Base-by-base conservation (phyloP, 768 basidiomycete species). In the Inosperma sp. region DNA sequence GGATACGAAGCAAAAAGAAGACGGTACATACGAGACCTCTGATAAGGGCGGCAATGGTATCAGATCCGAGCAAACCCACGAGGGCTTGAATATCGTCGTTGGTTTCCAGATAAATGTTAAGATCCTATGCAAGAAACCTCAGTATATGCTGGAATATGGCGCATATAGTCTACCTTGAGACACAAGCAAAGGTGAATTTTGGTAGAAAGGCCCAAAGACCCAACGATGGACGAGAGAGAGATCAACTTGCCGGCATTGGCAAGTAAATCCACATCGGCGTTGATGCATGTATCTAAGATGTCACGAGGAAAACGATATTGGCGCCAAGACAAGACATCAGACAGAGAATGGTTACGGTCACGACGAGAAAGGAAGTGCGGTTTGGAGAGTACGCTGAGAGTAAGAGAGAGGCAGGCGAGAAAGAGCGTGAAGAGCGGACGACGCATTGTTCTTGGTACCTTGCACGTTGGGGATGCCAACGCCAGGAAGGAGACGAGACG, bases 181-280 rank as follows among this genome's bases (percentile, higher is more conserved):
- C 74, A 76, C 7, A 76, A 56, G 56, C 73, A 75, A 16, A 72
- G 60, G 34, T 68, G 51, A 40, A 68, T 48, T 7, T 64, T 54
- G 13, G 63, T 49, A 35, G 49, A 53, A 19, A 62, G 51, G 17
- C 54, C 53, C 35, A 59, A 54, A 39, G 63, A 53, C 17, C 54
- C 59, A 13, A 65, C 58, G 17, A 61, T 37, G 1, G 58, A 53
- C 14, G 50, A 58, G 23, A 62, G 60, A 30, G 53, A 58, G 30
- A 65, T 57, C 25, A 66, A 35, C 43, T 56, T 51, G 35, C 59
- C 52, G 29, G 52, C 43, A 48, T 61, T 48, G 55, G 62, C 61
- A 36, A 60, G 52, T 39, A 68, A 57, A 43, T 64, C 42, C 10
- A 60, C 49, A 42, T 64, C 55, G 25, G 57, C 56, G 48, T 67